Conservation (phyloP, 768 basidiomycete species). For the Dioszegia crocea region DNA sequence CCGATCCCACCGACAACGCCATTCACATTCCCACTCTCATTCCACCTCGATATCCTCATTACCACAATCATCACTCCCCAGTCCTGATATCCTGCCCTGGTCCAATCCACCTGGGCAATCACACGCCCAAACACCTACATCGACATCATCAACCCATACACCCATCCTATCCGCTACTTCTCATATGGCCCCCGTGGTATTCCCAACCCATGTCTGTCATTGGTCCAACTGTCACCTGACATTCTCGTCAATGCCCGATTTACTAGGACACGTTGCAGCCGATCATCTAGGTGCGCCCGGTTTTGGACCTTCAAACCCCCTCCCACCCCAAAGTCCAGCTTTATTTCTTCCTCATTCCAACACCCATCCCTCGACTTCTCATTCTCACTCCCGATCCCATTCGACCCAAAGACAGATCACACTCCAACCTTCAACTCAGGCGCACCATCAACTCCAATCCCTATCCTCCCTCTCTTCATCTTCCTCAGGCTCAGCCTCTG, state of each 20-base stretch:
- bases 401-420: no score
- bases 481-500: no score
- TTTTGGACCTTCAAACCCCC: constrained; percentile 9
- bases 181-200: not conserved
- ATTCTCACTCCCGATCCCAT: not conserved
- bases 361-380: not conserved
- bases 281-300: constrained; percentile 58
- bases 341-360: not conserved
- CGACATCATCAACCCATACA: not conserved
- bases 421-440: not conserved
- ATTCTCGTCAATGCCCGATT: constrained; percentile 65
- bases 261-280: constrained; percentile 71
- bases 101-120: not conserved
- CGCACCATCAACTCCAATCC: not conserved
- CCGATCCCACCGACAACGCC: no score
- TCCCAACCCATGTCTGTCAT: constrained; percentile 58
- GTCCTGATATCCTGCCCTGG: constrained; percentile 5
- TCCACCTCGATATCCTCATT: not conserved
- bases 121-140: not conserved
- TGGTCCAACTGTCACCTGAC: constrained; percentile 65
- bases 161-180: no score
- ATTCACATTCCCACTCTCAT: constrained; percentile 4
- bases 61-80: constrained; percentile 5
- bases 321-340: not conserved
- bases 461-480: no score